Conservation (phyloP, 768 basidiomycete species). For the Gelatoporia subvermispora region DNA sequence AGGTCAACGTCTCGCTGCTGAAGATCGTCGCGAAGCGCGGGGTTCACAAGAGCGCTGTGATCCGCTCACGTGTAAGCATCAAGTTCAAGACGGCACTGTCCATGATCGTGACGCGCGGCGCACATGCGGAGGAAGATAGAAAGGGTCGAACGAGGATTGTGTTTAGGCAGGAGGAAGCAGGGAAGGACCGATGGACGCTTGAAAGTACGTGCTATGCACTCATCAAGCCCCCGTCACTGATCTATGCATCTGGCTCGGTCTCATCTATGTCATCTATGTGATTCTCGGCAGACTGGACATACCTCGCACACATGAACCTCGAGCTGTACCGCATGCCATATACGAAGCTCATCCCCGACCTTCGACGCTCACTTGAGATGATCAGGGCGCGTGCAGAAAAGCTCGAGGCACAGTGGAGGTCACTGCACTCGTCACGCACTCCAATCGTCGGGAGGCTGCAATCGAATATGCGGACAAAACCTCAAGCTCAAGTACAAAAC, state of each 20-base stretch:
- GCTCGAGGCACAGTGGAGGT: conserved; percentile 7
- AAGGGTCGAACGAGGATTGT: conserved; percentile 9
- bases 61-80: conserved; percentile 27
- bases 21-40: conserved; percentile 31
- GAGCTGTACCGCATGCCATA: conserved; percentile 43
- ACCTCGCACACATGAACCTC: conserved; percentile 35
- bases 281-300: conserved; percentile 42
- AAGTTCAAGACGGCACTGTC: conserved; percentile 36
- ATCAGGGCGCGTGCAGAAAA: conserved; percentile 10
- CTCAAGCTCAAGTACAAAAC: too few relatives aligned
- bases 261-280: neutral
- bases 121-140: conserved; percentile 21
- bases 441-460: too few relatives aligned
- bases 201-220: conserved; percentile 18
- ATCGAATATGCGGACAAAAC: too few relatives aligned
- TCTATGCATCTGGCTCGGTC: neutral
- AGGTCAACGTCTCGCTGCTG: conserved; percentile 34
- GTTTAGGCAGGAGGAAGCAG: conserved; percentile 8
- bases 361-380: conserved; percentile 27
- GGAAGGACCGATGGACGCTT: conserved; percentile 8
- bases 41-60: conserved; percentile 26
- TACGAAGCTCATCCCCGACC: conserved; percentile 30
- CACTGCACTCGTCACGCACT: neutral
- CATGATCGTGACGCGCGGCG: conserved; percentile 38
- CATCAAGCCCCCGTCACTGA: conserved; percentile 5